Evolutionary conservation across 148 eudicot species (phyloP), one percentile per base, ranked within the genome.

Genomic region (Limonium bicolor): DNA sequence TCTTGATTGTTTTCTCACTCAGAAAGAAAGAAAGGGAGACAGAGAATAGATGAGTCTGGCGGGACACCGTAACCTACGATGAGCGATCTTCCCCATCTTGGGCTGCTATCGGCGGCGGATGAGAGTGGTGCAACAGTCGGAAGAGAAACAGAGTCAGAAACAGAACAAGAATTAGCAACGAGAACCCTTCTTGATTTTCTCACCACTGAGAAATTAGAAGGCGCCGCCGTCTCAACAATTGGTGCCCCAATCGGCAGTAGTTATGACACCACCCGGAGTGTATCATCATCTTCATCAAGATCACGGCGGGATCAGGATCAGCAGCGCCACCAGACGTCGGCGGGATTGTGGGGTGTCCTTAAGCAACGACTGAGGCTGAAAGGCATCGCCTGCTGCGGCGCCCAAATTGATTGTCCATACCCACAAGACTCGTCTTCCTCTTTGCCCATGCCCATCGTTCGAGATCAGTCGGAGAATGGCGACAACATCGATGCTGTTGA

Each of bases 361-460:
- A 65, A 55, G 17, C 72, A 80, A 58, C 84, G 87, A 54, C 72
- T 87, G 0, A 74, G 94, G 65, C 65, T 80, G 10, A 70, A 60
- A 4, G 48, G 50, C 1, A 52, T 80, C 11, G 62, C 64, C 13
- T 80, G 90, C 31, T 84, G 93, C 38, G 87, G 93, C 2, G 53
- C 80, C 47, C 51, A 71, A 15, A 73, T 74, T 70, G 66, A 53
- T 49, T 21, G 33, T 76, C 16, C 23, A 62, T 22, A 35, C 61
- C 41, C 15, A 46, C 27, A 30, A 52, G 1, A 34, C 38, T 8
- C 23, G 12, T 25, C 1, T 33, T 43, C 1, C 32, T 21, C 0
- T 6, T 38, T 22, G 35, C 20, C 20, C 38, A 14, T 12, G 43
- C 20, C 43, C 44, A 7, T 43, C 9, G 8, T 35, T 4, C 36